Percentiles rank a stretch among this genome's conserved stretches.
phyloP scores from a whole-genome alignment of 2,329 filamentous ascomycete genomes.

The Fusarium scirpi region DNA sequence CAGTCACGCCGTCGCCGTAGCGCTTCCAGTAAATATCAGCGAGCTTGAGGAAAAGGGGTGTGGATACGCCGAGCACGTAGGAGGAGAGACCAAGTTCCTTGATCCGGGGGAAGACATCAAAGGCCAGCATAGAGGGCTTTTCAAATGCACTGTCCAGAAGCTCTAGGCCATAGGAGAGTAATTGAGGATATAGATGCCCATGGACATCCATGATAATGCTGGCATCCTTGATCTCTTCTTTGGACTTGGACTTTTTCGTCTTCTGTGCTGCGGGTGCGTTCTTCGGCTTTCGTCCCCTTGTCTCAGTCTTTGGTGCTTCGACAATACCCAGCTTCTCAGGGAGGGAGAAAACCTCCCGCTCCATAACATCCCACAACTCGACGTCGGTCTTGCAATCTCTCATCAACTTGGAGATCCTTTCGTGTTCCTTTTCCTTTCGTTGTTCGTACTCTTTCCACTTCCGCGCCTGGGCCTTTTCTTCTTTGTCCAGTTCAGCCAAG shows the following conservation, averaged over 20 bases:
- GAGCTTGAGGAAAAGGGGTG: constrained; percentile 76
- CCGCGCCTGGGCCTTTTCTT: constrained; percentile 50
- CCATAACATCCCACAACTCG: constrained; percentile 75
- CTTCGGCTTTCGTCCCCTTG: constrained; percentile 27
- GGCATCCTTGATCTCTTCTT: constrained; percentile 46
- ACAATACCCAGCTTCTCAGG: constrained; percentile 67
- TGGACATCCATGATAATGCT: constrained; percentile 63
- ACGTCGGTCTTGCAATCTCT: constrained; percentile 68
- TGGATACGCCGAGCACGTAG: constrained; percentile 78
- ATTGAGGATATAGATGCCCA: constrained; percentile 73
- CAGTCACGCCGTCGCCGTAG: constrained; percentile 67
- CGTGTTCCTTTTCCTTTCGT: constrained; percentile 60
- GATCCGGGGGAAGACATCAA: constrained; percentile 73
- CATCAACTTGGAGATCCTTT: constrained; percentile 67
- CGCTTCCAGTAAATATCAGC: constrained; percentile 71
- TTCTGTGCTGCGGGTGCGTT: constrained; percentile 18
- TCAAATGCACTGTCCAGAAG: constrained; percentile 69
- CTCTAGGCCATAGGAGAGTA: constrained; percentile 68
- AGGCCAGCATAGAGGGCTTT: constrained; percentile 67
- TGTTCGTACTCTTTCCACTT: constrained; percentile 54
- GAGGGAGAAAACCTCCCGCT: constrained; percentile 73
- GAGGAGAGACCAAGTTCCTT: constrained; percentile 76
- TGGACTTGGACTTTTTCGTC: not conserved
- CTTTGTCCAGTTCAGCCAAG: constrained; percentile 49
- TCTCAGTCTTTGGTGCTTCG: constrained; percentile 28